Evolutionary conservation across 225 moss, liverwort and hornwort genomes (phyloP), one percentile per base, ranked within the genome.

Genomic region (Physcomitrellopsis africana): DNA sequence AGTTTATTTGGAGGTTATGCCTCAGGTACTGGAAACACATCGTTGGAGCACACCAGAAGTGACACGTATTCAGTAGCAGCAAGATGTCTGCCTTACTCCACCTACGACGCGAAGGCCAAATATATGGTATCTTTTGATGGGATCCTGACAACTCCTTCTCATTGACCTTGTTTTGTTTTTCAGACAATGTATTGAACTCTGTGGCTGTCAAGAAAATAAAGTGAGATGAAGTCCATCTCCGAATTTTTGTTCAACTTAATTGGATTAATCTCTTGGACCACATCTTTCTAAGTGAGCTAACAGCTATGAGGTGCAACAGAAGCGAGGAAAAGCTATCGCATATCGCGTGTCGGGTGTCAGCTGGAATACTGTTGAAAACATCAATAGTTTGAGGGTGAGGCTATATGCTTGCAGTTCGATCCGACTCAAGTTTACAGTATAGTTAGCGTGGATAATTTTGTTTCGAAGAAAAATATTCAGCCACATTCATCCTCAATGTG

Each of bases 341-440:
- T 99, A 95, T 79, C 89, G 99, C 57, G 90, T 95, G 60, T 81
- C 90, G 51, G 99, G 99, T 65, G 81, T 89, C 73, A 92, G 92
- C 81, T 99, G 99, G 99, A 92, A 99, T 76, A 76, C 86, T 51
- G 71, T 85, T 20, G 99, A 99, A 70, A 85, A 83, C 76, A 92
- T 99, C 69, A 89, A 92, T 66, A 90, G 84, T 77, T 87, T 95
- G 48, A 83, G 99, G 81, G 99, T 99, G 77, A 91, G 90, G 65
- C 41, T 37, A 65, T 77, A 63, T 60, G n/a, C 43, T 26, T 42
- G 4, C 43, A 10, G 7, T 48, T 65, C 41, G 1, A 11, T 22
- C 58, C 53, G 8, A 2, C 9, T 68, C 20, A 11, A 69, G 16
- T 63, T 60, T 48, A 44, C 42, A 72, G 68, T 52, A 10, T 18